Evolutionary conservation across 768 basidiomycete species (phyloP).

Genomic region (Vararia minispora): DNA sequence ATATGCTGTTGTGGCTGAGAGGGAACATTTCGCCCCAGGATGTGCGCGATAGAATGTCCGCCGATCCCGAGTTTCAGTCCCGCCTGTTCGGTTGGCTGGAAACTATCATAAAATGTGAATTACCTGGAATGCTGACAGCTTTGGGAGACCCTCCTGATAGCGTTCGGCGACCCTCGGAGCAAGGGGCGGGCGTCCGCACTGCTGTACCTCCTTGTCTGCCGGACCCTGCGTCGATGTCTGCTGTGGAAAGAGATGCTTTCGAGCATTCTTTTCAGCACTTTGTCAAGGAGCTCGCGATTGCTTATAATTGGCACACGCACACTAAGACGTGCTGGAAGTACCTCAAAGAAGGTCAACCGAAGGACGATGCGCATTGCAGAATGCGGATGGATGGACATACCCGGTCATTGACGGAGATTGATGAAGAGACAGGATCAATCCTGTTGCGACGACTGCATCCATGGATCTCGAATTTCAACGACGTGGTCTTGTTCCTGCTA

Average conservation of each 20-base stretch:
- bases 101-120: constrained; percentile 17
- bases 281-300: constrained; percentile 11
- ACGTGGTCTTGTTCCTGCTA: constrained; percentile 9
- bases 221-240: constrained; percentile 20
- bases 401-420: constrained; percentile 13
- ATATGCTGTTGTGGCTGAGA: constrained; percentile 30
- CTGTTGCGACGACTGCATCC: constrained; percentile 24
- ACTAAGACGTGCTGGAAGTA: constrained; percentile 28
- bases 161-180: too few relatives aligned
- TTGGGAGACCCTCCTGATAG: not conserved
- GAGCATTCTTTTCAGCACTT: too few relatives aligned
- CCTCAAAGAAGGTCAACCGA: constrained; percentile 13
- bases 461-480: constrained; percentile 33
- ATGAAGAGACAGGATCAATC: constrained; percentile 23
- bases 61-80: constrained; percentile 14
- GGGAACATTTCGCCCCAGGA: constrained; percentile 2
- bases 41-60: not conserved
- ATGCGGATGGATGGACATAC: constrained; percentile 12
- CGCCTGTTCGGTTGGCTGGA: constrained; percentile 17
- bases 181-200: too few relatives aligned
- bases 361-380: constrained; percentile 20
- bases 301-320: constrained; percentile 26
- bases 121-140: constrained; percentile 11
- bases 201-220: not conserved
- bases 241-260: too few relatives aligned